Evolutionary conservation across 768 basidiomycete genomes (phyloP), one percentile per base, ranked within the genome.

Genomic region (Amyloporia xantha): DNA sequence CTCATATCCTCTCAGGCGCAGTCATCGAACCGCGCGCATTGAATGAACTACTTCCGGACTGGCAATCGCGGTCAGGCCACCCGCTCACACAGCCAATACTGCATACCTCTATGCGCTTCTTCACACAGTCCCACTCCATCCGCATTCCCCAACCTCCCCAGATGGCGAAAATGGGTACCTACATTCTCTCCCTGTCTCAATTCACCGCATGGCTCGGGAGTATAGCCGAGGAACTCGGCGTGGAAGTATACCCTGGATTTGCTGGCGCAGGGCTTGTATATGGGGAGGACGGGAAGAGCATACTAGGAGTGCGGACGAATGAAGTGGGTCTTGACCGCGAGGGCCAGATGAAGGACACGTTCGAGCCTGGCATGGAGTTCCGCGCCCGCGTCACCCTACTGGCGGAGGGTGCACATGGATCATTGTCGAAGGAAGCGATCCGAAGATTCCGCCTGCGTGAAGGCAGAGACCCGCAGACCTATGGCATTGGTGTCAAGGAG

Each of bases 331-430:
- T 99, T 43, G 86, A 93, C 57, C 82, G 80, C 57, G 70, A 81
- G 38, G 80, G 78, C 25, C 71, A 76, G 47, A 78, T 82, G 64
- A 98, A 96, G 66, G 81, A 91, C 20, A 76, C 81, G 2, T 99
- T 93, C 62, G 93, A 97, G 64, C 91, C 94, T 2, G 95, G 96
- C 1, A 94, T 98, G 91, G 84, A 87, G 47, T 98, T 99, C 71
- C 81, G 83, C 30, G 83, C 95, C 26, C 91, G 88, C 58, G 84
- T 93, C 37, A 95, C 92, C 0, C 74, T 99, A 4, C 77, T 99
- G 40, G 94, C 90, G 0, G 95, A 98, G 66, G 96, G 95, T 33
- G 91, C 93, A 2, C 95, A 97, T 53, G 96, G 96, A 0, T 88
- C 84, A 5, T 74, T 98, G 11, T 81, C 86, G 3, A 95, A 98